These are phyloP conservation scores for Trichophaea hybrida DNA, from an alignment of 2,329 filamentous ascomycete genomes.

Conservation along the genomic window DNA sequence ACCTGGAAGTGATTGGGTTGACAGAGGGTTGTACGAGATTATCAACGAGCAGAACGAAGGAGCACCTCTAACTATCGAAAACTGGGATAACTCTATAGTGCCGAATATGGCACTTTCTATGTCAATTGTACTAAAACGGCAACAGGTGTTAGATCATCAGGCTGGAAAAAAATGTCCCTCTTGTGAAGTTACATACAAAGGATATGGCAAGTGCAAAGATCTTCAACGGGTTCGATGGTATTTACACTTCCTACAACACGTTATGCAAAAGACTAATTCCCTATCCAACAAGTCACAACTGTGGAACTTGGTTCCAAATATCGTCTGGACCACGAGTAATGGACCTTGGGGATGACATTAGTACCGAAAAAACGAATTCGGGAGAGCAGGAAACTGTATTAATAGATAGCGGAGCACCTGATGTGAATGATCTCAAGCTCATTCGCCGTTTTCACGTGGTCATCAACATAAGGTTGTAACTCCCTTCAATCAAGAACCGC, in stretches of 20 bases:
- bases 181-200: background rate
- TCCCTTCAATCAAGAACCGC: too few species aligned
- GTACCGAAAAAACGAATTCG: too few species aligned
- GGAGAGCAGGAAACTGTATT: too few species aligned
- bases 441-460: background rate
- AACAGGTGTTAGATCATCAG: background rate
- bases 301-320: constrained; percentile 5
- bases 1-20: background rate
- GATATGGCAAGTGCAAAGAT: background rate
- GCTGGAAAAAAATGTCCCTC: constrained; percentile 2
- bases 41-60: background rate
- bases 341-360: background rate
- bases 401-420: background rate
- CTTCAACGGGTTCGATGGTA: constrained; percentile 6
- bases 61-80: background rate
- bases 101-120: constrained; percentile 2
- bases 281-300: background rate
- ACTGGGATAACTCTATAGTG: background rate
- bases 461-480: too few species aligned
- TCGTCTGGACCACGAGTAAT: background rate
- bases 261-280: background rate
- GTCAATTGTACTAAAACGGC: background rate
- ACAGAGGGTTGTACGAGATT: background rate
- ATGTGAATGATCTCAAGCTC: background rate
- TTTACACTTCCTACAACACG: background rate